These are phyloP conservation scores for Colletotrichum lindemuthianum DNA, from an alignment of 2,329 filamentous ascomycete genomes.

Conservation along the genomic window DNA sequence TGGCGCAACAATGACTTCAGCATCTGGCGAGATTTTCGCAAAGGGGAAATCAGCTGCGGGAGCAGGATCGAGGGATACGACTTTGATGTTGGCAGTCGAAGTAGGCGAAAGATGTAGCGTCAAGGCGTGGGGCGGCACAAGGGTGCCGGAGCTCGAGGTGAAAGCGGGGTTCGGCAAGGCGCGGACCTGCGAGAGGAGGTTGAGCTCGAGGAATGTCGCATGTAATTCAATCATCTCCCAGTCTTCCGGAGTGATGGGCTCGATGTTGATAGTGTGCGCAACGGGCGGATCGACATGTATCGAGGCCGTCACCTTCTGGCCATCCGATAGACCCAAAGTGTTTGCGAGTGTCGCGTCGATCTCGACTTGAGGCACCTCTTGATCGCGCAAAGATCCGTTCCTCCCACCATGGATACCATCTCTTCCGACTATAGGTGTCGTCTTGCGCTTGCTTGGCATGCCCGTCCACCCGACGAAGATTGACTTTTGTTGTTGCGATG, in stretches of 20 bases:
- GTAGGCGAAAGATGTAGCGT: constrained; percentile 95
- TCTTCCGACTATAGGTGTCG: constrained; percentile 76
- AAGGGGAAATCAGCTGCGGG: constrained; percentile 77
- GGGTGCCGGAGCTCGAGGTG: constrained; percentile 58
- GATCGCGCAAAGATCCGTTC: constrained; percentile 70
- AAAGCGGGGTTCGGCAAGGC: constrained; percentile 88
- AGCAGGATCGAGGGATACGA: constrained; percentile 83
- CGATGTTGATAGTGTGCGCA: constrained; percentile 95
- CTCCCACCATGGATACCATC: constrained; percentile 74
- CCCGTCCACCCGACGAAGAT: constrained; percentile 96
- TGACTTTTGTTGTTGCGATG: constrained; percentile 66
- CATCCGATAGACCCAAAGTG: constrained; percentile 80
- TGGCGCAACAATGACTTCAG: constrained; percentile 96
- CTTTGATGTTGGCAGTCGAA: constrained; percentile 90
- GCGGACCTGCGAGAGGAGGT: constrained; percentile 91
- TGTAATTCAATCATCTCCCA: constrained; percentile 99
- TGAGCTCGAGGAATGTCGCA: constrained; percentile 93
- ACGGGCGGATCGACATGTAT: constrained; percentile 91
- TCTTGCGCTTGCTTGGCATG: constrained; percentile 90
- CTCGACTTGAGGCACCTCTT: constrained; percentile 82
- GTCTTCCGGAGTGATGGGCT: constrained; percentile 92
- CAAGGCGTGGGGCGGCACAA: constrained; percentile 76
- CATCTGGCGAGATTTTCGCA: constrained; percentile 91
- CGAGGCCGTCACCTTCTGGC: constrained; percentile 76
- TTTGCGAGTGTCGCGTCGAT: constrained; percentile 86